Evolutionary conservation across 2,329 filamentous ascomycete species (phyloP), one percentile per base, ranked within the genome.

Genomic region (Fusarium miscanthi): DNA sequence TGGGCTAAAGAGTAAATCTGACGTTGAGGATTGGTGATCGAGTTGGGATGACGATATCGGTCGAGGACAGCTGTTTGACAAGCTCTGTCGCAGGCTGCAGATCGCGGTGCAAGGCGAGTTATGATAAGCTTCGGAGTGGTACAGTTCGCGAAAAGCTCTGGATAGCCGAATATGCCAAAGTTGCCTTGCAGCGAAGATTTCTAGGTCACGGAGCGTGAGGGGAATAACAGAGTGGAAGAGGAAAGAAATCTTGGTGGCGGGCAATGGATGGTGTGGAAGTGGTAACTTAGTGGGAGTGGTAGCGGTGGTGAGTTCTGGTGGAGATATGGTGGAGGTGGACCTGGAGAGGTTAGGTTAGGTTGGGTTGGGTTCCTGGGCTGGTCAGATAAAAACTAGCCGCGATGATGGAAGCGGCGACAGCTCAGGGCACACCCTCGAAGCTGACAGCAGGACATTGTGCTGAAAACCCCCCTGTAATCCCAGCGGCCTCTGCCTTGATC

Each of bases 81-180:
- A 77, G 75, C 72, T 78, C 71, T 60, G 71, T 70, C 64, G 70
- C 74, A 77, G 77, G 77, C 76, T 78, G 49, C 30, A 38, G 63
- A 58, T 65, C 56, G 46, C 49, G 70, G 61, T 42, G 64, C 67
- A 59, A 67, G 46, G 62, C 67, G 58, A 71, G 59, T 63, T 63
- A 73, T 51, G 51, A 68, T 66, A 57, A 56, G 61, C 66, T 69
- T 74, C 66, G 59, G 56, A 33, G 53, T 23, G 40, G 49, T 49
- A 46, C 52, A 37, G 48, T 46, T 73, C 62, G 63, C 57, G 43
- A 37, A 43, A 23, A 38, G 43, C 42, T 52, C 41, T 21, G 33
- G 38, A 27, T 43, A 53, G 58, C 27, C 52, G 49, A 61, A 33
- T 41, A 65, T 61, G 43, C 46, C 42, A 57, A 67, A 38, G 54